Conservation (phyloP, 257 asterid species). For the Primulina eburnea region DNA sequence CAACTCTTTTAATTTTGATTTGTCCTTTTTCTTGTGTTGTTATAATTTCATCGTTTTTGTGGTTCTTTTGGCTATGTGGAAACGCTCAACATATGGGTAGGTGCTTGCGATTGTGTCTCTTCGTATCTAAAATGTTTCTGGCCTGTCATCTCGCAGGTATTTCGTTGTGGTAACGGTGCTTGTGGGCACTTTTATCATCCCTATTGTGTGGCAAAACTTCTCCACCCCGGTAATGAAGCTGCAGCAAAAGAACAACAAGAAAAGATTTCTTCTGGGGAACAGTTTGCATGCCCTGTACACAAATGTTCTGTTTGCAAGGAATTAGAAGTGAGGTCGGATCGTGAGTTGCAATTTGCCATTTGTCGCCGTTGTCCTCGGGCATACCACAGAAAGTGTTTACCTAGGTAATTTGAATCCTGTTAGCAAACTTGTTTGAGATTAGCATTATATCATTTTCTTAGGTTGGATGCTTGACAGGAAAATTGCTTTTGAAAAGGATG, state of each 20-base stretch:
- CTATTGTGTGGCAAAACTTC: constrained; percentile 68
- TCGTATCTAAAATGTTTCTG: constrained; percentile 10
- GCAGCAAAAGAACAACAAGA: constrained; percentile 45
- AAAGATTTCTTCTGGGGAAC: constrained; percentile 70
- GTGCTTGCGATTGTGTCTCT: not conserved
- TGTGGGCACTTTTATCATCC: constrained; percentile 95
- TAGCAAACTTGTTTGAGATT: constrained; percentile 18
- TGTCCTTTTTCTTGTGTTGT: not conserved
- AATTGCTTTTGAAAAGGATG: constrained; percentile 48
- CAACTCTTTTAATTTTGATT: not conserved
- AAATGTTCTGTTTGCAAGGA: constrained; percentile 62
- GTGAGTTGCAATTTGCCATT: constrained; percentile 68
- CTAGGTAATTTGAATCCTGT: constrained; percentile 50
- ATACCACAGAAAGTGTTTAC: constrained; percentile 87
- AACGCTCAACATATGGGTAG: not conserved
- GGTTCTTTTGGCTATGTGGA: not conserved
- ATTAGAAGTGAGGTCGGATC: constrained; percentile 52
- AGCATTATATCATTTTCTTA: constrained; percentile 5
- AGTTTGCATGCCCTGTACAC: constrained; percentile 84
- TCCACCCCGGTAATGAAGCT: constrained; percentile 43
- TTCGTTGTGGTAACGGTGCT: constrained; percentile 80
- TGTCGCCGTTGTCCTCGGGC: constrained; percentile 95
- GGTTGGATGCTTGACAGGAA: constrained; percentile 40
- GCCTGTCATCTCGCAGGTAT: constrained; percentile 52
- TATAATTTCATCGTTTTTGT: constrained; percentile 3